Evolutionary conservation across 176 grass and related monocot genomes (phyloP), one percentile per base, ranked within the genome.

Genomic region (Musa beccarii): DNA sequence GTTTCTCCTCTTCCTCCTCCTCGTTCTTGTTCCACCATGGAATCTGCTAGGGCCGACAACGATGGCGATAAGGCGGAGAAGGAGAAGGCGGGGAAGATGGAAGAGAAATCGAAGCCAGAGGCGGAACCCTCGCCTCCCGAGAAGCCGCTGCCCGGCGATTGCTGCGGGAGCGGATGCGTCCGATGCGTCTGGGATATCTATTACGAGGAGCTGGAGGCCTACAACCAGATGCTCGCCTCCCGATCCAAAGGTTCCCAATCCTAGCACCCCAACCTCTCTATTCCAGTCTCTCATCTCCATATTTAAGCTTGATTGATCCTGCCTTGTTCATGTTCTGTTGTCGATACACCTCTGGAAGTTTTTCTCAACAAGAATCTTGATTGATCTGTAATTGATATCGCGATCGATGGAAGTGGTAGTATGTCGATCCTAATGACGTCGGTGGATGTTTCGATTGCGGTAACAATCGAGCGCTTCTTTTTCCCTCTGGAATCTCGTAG

Each of bases 121-220:
- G 49, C 20, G 43, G 19, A 52, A 15, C 69, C 57, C n/a, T 54
- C 71, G 24, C 11, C 93, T 73, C 93, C 93, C 24, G 90, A 97
- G 83, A 96, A 96, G 87, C 93, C 93, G 57, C 87, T 96, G 67
- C 89, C 89, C 1, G 93, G 88, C 14, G 93, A 97, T 76, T 97
- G 93, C 84, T 97, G 93, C 83, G 93, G 93, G 11, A 96, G 93
- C 66, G 93, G 89, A 21, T 97, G 93, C 79, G 90, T 91, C 13
- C 86, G 90, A 74, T 97, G 93, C 89, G 87, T 97, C 62, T 97
- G 90, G 88, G 90, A 97, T 76, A 68, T 89, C 55, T 93, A 93
- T 70, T 97, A 91, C 82, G 94, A 97, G 52, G 90, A 96, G 76
- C 71, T 96, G 43, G 87, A 96, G 52, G 93, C 71, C 16, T 92